A percentile compares a stretch with the other conserved stretches of the same genome.
phyloP scores from a whole-genome alignment of 495 filamentous ascomycete genomes.

The Podospora australis region DNA sequence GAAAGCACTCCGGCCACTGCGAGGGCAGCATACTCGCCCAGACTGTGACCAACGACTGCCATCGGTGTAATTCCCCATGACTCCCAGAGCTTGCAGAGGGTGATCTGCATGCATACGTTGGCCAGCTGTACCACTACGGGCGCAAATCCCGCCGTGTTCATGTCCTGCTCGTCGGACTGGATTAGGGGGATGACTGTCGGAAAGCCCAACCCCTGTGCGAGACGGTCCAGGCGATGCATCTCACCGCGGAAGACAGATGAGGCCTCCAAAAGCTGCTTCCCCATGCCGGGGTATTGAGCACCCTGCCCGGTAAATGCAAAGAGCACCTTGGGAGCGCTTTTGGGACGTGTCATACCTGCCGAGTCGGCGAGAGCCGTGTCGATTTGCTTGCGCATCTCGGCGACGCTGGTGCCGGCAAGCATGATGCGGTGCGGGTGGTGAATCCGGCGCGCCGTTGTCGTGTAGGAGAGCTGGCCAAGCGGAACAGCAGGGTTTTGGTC shows the following conservation, averaged over 20 bases:
- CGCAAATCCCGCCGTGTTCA: slow-evolving; percentile 49
- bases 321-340: slow-evolving; percentile 44
- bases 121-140: slow-evolving; percentile 73
- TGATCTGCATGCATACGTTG: slow-evolving; percentile 70
- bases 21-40: slow-evolving; percentile 79
- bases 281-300: slow-evolving; percentile 56
- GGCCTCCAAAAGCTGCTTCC: slow-evolving; percentile 56
- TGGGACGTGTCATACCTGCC: slow-evolving; percentile 42
- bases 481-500: slow-evolving; percentile 40
- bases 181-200: slow-evolving; percentile 58
- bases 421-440: slow-evolving; percentile 66
- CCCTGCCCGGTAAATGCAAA: slow-evolving; percentile 68
- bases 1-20: slow-evolving; percentile 73
- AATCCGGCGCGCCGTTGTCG: slow-evolving; percentile 13
- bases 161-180: slow-evolving; percentile 47
- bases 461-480: slow-evolving; percentile 22
- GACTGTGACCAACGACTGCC: slow-evolving; percentile 75
- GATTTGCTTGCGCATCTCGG: slow-evolving; percentile 57
- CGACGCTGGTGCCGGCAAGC: slow-evolving; percentile 58
- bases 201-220: slow-evolving; percentile 60
- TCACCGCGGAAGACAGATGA: slow-evolving; percentile 55
- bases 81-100: slow-evolving; percentile 66
- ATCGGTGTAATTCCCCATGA: slow-evolving; percentile 66
- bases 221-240: slow-evolving; percentile 59
- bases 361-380: slow-evolving; percentile 27